Evolutionary conservation across 1,284 basidiomycete species (phyloP), one percentile per base, ranked within the genome.

Genomic region (Sporisorium graminicola): DNA sequence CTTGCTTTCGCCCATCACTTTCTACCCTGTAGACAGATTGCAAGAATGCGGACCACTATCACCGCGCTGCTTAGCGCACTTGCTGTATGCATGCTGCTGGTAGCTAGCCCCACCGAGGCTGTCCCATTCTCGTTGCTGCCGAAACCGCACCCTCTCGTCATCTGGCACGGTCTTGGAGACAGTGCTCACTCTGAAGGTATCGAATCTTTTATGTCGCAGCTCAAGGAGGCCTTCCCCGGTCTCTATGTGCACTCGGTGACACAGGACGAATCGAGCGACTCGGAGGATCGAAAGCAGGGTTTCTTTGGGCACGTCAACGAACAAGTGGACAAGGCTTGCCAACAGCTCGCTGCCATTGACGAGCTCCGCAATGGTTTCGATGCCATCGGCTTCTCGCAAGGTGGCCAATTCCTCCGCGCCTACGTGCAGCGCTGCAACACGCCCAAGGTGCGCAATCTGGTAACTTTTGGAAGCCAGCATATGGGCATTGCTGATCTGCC

Each of bases 101-200:
- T 72, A 0, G 43, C 65, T 2, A 51, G 35, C 18, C 16, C 58
- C 2, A 33, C 61, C 16, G 42, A 59, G 42, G 65, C 68, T 5
- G 52, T 57, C 0, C 65, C 77, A 2, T 65, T 66, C 55, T 66
- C 69, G 20, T 31, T 76, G 33, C 37, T 64, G 9, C 69, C 77
- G 9, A 72, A 73, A 31, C 72, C 77, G 22, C 77, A 74, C 35
- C 81, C 79, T 10, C 75, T 98, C 43, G 95, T 97, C 37, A 88
- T 98, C 66, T 98, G 95, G 96, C 96, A 99, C 87, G 96, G 96
- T 7, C 88, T 98, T 47, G 95, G 93, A 87, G 89, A 90, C 82
- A 87, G 88, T 31, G 87, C 87, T 24, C 85, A 87, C 50, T 86
- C 87, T 2, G 76, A 85, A 9, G 87, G 86, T 10, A 86, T 89